phyloP scores from a whole-genome alignment of 768 basidiomycete genomes.

The Suillus discolor region DNA sequence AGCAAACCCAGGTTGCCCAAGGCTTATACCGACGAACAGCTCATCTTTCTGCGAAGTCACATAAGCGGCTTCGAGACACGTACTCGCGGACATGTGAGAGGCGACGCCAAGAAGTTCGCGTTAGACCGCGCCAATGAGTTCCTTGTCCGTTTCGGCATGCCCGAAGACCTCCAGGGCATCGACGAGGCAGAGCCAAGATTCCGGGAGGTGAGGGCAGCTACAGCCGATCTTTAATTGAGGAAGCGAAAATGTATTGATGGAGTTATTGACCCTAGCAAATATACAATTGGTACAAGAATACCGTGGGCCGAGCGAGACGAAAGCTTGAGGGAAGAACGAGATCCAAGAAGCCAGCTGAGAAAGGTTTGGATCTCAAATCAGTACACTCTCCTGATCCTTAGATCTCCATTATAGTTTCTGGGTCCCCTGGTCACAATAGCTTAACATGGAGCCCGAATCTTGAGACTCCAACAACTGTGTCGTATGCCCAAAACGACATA shows the following conservation, averaged over 20 bases:
- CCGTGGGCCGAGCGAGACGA: conserved; percentile 59
- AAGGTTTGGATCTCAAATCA: conserved; percentile 36
- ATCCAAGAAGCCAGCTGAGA: conserved; percentile 53
- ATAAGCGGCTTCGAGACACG: conserved; percentile 58
- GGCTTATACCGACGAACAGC: conserved; percentile 65
- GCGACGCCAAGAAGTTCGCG: conserved; percentile 72
- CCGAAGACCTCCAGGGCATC: conserved; percentile 52
- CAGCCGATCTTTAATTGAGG: neutral
- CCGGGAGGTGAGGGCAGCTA: conserved; percentile 50
- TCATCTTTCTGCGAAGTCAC: conserved; percentile 57
- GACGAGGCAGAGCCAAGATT: conserved; percentile 64
- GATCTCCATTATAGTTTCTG: conserved; percentile 17
- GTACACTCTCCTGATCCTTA: conserved; percentile 8
- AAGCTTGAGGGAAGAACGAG: conserved; percentile 59
- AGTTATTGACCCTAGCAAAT: conserved; percentile 6
- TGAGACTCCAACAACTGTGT: conserved; percentile 37
- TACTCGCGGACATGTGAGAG: conserved; percentile 59
- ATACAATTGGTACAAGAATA: conserved; percentile 64
- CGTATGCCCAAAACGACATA: conserved; percentile 36
- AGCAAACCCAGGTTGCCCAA: conserved; percentile 67
- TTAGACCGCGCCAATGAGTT: conserved; percentile 64
- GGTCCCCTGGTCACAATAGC: conserved; percentile 22
- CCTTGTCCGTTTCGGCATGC: conserved; percentile 58
- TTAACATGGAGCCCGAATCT: conserved; percentile 43
- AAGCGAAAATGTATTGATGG: conserved; percentile 6